Conservation (phyloP, 2,329 filamentous ascomycete species). For the Venturia pyrina region DNA sequence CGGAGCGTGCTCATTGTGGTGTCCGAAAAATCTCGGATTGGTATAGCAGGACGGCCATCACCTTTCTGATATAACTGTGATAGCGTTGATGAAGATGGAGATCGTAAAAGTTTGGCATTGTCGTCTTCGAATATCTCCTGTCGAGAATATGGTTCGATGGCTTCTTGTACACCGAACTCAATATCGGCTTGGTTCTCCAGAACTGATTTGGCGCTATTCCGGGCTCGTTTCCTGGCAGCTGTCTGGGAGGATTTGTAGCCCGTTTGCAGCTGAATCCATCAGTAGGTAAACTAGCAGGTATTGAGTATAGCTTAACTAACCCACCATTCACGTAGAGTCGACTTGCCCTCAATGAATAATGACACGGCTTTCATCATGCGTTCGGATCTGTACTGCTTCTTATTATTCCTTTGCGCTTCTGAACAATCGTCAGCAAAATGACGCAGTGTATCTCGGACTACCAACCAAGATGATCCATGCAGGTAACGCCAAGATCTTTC, state of each 20-base stretch:
- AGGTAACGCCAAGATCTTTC: conserved; percentile 14
- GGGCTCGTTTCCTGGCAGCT: not conserved
- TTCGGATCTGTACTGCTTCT: conserved; percentile 13
- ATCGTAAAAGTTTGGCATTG: not conserved
- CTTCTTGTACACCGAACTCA: conserved; percentile 5
- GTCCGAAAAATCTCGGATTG: not conserved
- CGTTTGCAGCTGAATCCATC: no score
- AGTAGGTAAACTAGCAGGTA: no score
- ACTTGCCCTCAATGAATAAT: conserved; percentile 15
- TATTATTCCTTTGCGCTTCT: conserved; percentile 14
- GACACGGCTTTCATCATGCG: conserved; percentile 16
- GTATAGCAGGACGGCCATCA: not conserved
- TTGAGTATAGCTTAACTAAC: no score
- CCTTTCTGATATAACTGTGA: conserved; percentile 1
- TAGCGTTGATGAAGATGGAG: not conserved
- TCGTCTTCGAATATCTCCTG: not conserved
- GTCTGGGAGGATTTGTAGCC: not conserved
- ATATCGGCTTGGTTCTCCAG: conserved; percentile 4
- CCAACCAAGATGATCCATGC: conserved; percentile 14
- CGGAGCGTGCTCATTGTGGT: not conserved
- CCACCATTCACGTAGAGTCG: conserved; percentile 10
- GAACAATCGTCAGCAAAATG: not conserved
- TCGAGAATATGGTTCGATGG: not conserved
- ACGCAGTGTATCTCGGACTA: not conserved
- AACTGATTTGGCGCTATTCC: not conserved